Base-by-base conservation (phyloP, 352 stramenopile genomes). In the Thalassiosira exigua region DNA sequence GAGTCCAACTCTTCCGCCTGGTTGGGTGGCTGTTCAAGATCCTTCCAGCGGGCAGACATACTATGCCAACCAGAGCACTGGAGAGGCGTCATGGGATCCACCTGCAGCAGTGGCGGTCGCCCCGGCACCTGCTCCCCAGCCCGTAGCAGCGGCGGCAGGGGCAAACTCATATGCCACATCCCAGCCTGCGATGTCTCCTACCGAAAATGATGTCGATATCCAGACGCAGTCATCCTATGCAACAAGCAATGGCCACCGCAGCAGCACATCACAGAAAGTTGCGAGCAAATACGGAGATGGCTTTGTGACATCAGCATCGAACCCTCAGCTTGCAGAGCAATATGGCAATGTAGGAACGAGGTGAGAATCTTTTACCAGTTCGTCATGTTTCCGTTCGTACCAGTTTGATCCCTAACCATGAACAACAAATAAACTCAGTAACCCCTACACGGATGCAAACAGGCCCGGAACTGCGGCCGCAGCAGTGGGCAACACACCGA, bases 31-130 rank as follows among this genome's bases (percentile, higher is more conserved):
- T 33, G 22, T 94, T 24, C 69, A 90, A 57, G 92, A 96, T 57
- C 88, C 89, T 24, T 74, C 67, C 73, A 97, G 87, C 67, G 96
- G 97, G 52, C 89, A 88, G 14, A 94, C 94, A 22, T 99, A 99
- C 91, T 99, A 98, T 78, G 98, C 97, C 70, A 98, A 99, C 87
- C 94, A 95, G 52, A 85, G 95, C n/a, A 99, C 97, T n/a, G 96
- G 96, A 12, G 94, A 98, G 88, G 98, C 96, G 27, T 97, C 96
- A 44, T 99, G 97, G 97, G 97, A 98, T 58, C 95, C 94, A 56
- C 97, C 97, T 14, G 52, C 82, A 50, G 39, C 60, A 19, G 67
- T 69, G 12, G 71, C 60, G 36, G 61, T 69, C 19, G 74, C 60
- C 41, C 41, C 75, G 30, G 70, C 70, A 42, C 70, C 78, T 48